Base-by-base conservation (phyloP, 2,329 filamentous ascomycete genomes). In the Geosmithia putterillii region DNA sequence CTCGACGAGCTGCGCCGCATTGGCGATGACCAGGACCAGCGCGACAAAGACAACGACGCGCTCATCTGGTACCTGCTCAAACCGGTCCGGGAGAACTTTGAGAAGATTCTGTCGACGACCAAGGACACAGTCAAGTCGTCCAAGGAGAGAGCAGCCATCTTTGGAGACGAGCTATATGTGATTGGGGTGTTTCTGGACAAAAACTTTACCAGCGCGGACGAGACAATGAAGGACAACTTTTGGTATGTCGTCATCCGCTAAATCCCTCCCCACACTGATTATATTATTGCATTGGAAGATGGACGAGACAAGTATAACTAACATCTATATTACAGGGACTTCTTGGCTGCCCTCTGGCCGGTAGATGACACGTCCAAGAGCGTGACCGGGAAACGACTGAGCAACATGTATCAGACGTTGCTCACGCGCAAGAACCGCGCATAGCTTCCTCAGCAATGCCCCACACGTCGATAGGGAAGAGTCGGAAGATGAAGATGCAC, bases 121-220 rank as follows among this genome's bases (percentile, higher is more conserved):
- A 75, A 74, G 50, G 76, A 78, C 50, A 72, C 72, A 41, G 74
- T 80, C 47, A 76, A 76, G 44, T 76, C 73, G 22, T 74, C 75
- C 52, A 78, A 80, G 50, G 70, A 75, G 42, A 70, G 80, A 38
- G 72, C 80, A 19, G 71, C 67, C 52, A 70, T 79, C 38, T 73
- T 82, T 54, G 79, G 79, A 51, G 63, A 66, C 22, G 74, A 81
- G 53, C 61, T 83, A 34, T 65, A 79, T 37, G 69, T 69, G 4
- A 78, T 83, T 56, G 79, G 79, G 43, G 71, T 74, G 44, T 81
- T 79, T 52, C 73, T 82, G 47, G 70, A 74, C 41, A 63, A 62
- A 23, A 59, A 68, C 28, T 65, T 65, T 42, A 65, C 67, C 23
- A 54, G 58, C 41, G 58, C 61, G 10, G 58, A 64, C 32, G 58